Base-by-base conservation (phyloP, 2,329 filamentous ascomycete genomes). In the Pseudocercospora cruenta region DNA sequence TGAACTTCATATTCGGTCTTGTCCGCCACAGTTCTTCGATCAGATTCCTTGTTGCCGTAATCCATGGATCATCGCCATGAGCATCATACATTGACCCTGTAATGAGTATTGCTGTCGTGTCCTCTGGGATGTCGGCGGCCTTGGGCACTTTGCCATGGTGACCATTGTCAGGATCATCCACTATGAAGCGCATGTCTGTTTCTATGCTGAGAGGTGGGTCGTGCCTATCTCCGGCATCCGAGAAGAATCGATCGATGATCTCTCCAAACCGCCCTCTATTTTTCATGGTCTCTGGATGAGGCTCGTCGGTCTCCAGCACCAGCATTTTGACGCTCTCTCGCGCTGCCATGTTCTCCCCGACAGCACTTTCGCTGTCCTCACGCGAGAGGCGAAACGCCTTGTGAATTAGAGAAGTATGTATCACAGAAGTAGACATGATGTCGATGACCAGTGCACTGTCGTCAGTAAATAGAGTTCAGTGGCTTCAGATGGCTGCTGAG, bases 291-390 rank as follows among this genome's bases (percentile, higher is more conserved):
- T 86, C 80, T 12, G 83, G 82, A 67, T 87, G 83, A 26, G 85
- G 81, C 62, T 82, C 79, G 70, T 88, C 86, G 0, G 86, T 88
- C 74, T 88, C 86, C 7, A 88, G 81, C 65, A 88, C 85, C 62
- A 88, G 78, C 73, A 83, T 80, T 64, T 78, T 78, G 31, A 82
- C 75, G 51, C 75, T 78, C 10, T 77, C 73, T 54, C 24, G 47
- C 47, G 19, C 3, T 2, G 47, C 47, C 47, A 24, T 24, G 5
- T 12, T 14, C 21, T 22, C 19, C 12, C 10, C 12, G 7, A 9
- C 4, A 26, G 47, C 47, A 51, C 24, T 24, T 3, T 51, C 21
- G 14, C 22, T 26, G 2, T 26, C 22, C 19, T 26, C 22, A 9
- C 47, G 47, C 12, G 47, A 51, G 9, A 51, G 47, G 14, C 47